phyloP scores from a whole-genome alignment of 208 protist species.

The Trichomonas tenax region DNA sequence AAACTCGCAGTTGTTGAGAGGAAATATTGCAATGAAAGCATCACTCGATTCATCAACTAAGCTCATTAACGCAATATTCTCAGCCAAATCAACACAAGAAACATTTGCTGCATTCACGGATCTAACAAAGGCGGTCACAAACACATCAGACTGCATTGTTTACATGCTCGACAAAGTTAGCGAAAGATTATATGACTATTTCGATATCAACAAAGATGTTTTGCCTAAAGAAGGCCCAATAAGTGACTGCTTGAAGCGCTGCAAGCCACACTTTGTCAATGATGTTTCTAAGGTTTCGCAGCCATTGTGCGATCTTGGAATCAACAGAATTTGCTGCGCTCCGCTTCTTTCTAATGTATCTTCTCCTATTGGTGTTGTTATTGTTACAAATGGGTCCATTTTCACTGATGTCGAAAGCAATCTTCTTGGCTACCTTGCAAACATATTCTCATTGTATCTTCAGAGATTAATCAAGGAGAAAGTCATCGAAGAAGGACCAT shows the following conservation, averaged over 20 bases:
- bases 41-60: not conserved
- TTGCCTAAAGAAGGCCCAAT: not conserved
- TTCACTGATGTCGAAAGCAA: not conserved
- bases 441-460: not conserved
- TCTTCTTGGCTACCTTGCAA: not conserved
- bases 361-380: not conserved
- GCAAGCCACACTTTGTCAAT: not conserved
- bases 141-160: not conserved
- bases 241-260: not conserved
- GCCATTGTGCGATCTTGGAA: not conserved
- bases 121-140: not conserved
- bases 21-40: not conserved
- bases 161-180: not conserved
- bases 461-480: not conserved
- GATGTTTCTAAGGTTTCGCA: not conserved
- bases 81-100: not conserved
- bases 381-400: not conserved
- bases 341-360: not conserved
- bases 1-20: not conserved
- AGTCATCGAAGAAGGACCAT: not conserved
- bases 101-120: not conserved
- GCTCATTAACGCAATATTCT: not conserved
- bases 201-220: not conserved
- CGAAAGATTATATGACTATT: not conserved
- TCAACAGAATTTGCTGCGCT: not conserved